These are phyloP conservation scores for Sisymbrium irio DNA, from an alignment of 345 rosid species.

Conservation along the genomic window DNA sequence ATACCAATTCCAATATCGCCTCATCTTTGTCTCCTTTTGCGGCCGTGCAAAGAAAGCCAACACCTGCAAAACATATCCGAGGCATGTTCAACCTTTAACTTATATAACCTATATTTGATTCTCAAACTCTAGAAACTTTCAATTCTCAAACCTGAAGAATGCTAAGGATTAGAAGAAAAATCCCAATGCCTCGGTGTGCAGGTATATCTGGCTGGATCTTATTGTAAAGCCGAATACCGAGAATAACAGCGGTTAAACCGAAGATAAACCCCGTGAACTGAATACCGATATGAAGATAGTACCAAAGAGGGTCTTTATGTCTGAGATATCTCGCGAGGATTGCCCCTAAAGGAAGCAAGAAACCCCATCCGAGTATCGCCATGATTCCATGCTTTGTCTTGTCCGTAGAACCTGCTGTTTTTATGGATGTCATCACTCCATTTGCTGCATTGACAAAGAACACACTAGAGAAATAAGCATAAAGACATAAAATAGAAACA, in stretches of 20 bases:
- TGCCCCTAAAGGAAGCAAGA: constrained; percentile 75
- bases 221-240: constrained; percentile 63
- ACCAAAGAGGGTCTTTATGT: constrained; percentile 91
- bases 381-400: constrained; percentile 73
- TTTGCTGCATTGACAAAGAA: constrained; percentile 31
- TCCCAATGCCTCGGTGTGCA: constrained; percentile 84
- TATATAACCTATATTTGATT: background rate
- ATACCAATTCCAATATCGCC: constrained; percentile 86
- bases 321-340: constrained; percentile 71
- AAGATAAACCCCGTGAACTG: constrained; percentile 72
- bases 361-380: constrained; percentile 75
- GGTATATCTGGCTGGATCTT: constrained; percentile 48
- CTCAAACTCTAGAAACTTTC: background rate
- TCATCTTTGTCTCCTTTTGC: constrained; percentile 59
- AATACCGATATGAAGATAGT: constrained; percentile 59
- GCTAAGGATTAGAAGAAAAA: constrained; percentile 58
- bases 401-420: constrained; percentile 34
- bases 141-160: constrained; percentile 69
- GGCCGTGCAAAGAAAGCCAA: constrained; percentile 83
- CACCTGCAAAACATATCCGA: constrained; percentile 41
- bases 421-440: constrained; percentile 43
- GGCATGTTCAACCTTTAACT: background rate
- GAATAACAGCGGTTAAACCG: constrained; percentile 56
- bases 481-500: too few relatives aligned
- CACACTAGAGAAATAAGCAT: background rate